Conservation (phyloP, 805 yeast species). For the Wickerhamomyces subpelliculosus region DNA sequence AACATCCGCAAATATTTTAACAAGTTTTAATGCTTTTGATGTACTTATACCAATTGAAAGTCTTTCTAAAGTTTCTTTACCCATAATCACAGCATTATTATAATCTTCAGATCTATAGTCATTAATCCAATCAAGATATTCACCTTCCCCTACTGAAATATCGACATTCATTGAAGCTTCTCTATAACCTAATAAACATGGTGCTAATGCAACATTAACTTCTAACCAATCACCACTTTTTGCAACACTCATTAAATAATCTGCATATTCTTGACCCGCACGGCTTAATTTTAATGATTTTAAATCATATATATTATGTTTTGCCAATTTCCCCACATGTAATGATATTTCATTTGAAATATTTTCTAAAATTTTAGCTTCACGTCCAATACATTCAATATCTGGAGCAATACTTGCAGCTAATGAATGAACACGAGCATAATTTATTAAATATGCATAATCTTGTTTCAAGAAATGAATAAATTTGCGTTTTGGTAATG, state of each 20-base stretch:
- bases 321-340: constrained; percentile 45
- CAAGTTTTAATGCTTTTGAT: constrained; percentile 42
- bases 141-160: constrained; percentile 26
- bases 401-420: constrained; percentile 59
- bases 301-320: constrained; percentile 39
- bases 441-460: constrained; percentile 60
- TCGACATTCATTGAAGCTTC: constrained; percentile 33
- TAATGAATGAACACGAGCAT: constrained; percentile 57
- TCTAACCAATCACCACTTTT: constrained; percentile 53
- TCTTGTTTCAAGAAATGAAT: constrained; percentile 50
- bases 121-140: constrained; percentile 46
- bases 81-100: constrained; percentile 42
- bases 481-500: constrained; percentile 44
- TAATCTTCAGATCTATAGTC: constrained; percentile 60
- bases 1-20: constrained; percentile 53
- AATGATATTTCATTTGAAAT: constrained; percentile 48
- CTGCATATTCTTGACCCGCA: constrained; percentile 55
- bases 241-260: constrained; percentile 51
- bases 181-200: constrained; percentile 65
- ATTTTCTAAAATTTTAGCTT: constrained; percentile 42
- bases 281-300: constrained; percentile 39
- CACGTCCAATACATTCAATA: constrained; percentile 41
- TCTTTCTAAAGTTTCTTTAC: constrained; percentile 40
- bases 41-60: constrained; percentile 33
- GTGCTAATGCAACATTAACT: constrained; percentile 61